Base-by-base conservation (phyloP, 306 rosid species). In the Sesbania bispinosa region DNA sequence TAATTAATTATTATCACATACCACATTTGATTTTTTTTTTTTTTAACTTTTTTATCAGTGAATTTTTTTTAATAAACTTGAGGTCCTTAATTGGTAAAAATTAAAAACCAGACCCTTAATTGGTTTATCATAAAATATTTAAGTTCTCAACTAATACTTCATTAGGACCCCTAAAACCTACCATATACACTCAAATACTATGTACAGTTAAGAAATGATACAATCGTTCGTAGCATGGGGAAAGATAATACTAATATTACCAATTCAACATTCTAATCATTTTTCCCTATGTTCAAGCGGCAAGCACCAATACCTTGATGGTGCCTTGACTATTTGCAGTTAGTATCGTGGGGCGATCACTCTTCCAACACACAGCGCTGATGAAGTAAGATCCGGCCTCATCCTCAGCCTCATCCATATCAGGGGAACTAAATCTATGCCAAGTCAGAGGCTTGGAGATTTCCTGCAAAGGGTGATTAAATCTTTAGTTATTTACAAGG, bases 281-380 rank as follows among this genome's bases (percentile, higher is more conserved):
- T 7, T 70, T 71, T 73, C 20, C 33, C 50, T 33, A 5, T 14
- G 69, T 77, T 86, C 75, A 94, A 14, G 90, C 92, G 4, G 97
- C 99, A 77, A 95, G 96, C 82, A 95, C 91, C 73, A 95, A 77
- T 26, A 95, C 99, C 77, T 95, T 94, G 36, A 94, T 94, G 58
- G 96, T 95, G 77, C 99, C 97, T 77, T 86, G 96, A 79, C 99
- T 95, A 71, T 95, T 95, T 42, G 99, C 99, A 19, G 96, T 86
- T 81, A 95, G 88, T 86, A 95, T 82, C 27, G 96, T 95, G 57
- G 97, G 91, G 76, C 93, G 89, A 73, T 91, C 93, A 36, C 96
- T 91, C 92, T 95, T 89, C 97, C 99, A 95, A 78, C 96, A 95
- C 63, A 95, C 99, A 13, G 97, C 96, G 33, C 99, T 95, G 62